These are phyloP conservation scores for Sugiyamaella pinicola DNA, from an alignment of 1,139 yeast genomes.

Conservation along the genomic window DNA sequence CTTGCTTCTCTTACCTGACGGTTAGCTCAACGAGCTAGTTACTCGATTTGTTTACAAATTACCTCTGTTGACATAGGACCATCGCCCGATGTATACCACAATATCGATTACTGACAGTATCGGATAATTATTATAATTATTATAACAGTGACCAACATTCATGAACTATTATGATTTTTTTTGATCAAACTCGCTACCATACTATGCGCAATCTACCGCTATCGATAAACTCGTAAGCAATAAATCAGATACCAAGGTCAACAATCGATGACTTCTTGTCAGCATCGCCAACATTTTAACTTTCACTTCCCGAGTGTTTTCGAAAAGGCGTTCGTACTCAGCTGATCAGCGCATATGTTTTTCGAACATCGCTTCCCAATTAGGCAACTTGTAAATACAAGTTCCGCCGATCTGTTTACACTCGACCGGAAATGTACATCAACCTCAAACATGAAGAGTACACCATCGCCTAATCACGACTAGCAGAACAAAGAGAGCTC, in stretches of 20 bases:
- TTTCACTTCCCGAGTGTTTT: too few relatives aligned
- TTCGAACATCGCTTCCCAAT: background rate
- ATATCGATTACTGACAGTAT: background rate
- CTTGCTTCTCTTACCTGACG: too few relatives aligned
- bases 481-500: background rate
- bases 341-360: background rate
- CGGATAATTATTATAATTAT: too few relatives aligned
- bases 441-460: background rate
- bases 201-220: background rate
- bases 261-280: too few relatives aligned
- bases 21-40: background rate
- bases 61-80: background rate
- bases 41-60: background rate
- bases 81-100: background rate
- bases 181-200: background rate
- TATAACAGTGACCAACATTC: too few relatives aligned
- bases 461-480: too few relatives aligned
- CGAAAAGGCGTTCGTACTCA: too few relatives aligned
- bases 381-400: background rate
- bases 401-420: slow-evolving; percentile 17
- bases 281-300: too few relatives aligned
- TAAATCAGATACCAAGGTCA: too few relatives aligned
- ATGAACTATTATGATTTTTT: too few relatives aligned
- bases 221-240: too few relatives aligned
- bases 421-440: background rate